Percentiles rank a stretch among this genome's conserved stretches.
These are phyloP conservation scores for Teratosphaeria nubilosa DNA, from an alignment of 2,329 filamentous ascomycete species.

Conservation along the genomic window DNA sequence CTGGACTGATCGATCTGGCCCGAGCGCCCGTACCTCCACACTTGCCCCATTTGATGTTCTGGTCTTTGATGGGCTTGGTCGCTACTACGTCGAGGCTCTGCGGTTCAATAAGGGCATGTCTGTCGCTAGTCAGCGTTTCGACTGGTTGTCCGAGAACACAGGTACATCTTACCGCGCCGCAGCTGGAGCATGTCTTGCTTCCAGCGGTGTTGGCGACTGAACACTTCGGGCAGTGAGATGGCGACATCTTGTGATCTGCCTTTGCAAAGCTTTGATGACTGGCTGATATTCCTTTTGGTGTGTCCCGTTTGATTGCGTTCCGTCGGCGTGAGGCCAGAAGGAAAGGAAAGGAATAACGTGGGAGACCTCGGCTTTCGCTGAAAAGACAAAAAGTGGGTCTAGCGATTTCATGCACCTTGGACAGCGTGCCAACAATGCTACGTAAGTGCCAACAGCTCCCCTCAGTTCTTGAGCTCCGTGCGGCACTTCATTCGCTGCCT, in stretches of 20 bases:
- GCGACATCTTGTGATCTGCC: background rate
- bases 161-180: conserved; percentile 1
- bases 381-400: background rate
- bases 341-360: background rate
- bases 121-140: background rate
- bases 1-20: too few relatives aligned
- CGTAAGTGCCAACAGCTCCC: background rate
- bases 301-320: background rate
- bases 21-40: too few relatives aligned
- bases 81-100: too few relatives aligned
- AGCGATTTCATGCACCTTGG: background rate
- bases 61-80: too few relatives aligned
- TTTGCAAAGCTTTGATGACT: too few relatives aligned
- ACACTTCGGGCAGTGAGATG: conserved; percentile 1
- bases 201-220: background rate
- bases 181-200: conserved; percentile 1
- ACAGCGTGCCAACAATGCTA: too few relatives aligned
- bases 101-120: background rate
- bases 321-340: background rate
- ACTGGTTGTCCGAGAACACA: background rate
- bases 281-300: too few relatives aligned
- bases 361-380: background rate
- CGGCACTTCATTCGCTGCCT: conserved; percentile 1
- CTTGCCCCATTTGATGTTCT: too few relatives aligned
- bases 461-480: background rate